Conservation (phyloP, 768 basidiomycete species). For the Candolleomyces efflorescens region DNA sequence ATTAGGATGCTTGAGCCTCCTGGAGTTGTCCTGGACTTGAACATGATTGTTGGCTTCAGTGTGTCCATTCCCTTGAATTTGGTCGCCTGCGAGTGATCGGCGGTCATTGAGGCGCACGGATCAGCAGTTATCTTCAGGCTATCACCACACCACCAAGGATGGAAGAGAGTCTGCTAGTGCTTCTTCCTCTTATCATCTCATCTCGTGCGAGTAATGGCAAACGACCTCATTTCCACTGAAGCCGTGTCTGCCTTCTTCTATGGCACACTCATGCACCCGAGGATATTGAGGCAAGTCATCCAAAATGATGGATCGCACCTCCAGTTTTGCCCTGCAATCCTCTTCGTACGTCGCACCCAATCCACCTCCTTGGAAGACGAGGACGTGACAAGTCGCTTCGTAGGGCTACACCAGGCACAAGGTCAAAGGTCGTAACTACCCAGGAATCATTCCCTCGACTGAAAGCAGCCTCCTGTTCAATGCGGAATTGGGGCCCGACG, state of each 20-base stretch:
- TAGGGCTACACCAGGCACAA: constrained; percentile 81
- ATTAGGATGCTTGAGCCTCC: too few species aligned
- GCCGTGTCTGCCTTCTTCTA: constrained; percentile 72
- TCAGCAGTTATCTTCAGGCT: too few species aligned
- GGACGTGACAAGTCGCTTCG: constrained; percentile 1
- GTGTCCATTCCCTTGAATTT: too few species aligned
- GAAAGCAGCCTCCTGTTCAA: constrained; percentile 42
- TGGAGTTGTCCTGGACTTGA: too few species aligned
- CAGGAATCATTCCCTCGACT: constrained; percentile 66
- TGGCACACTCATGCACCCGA: constrained; percentile 87
- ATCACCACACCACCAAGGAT: too few species aligned
- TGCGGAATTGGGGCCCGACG: constrained; percentile 45
- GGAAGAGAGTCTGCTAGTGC: too few species aligned
- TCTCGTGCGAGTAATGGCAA: too few species aligned
- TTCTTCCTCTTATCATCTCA: too few species aligned
- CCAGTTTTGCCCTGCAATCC: constrained; percentile 65
- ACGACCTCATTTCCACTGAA: background rate
- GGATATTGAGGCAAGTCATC: constrained; percentile 77
- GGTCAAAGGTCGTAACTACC: constrained; percentile 64
- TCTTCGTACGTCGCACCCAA: constrained; percentile 47
- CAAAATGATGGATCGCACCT: constrained; percentile 61
- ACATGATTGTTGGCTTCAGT: too few species aligned
- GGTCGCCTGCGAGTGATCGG: too few species aligned
- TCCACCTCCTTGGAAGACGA: background rate
- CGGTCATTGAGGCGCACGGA: too few species aligned